A percentile compares a stretch with the other conserved stretches of the same genome.
phyloP scores from a whole-genome alignment of 2,329 filamentous ascomycete species.

The Venturia oleaginea region DNA sequence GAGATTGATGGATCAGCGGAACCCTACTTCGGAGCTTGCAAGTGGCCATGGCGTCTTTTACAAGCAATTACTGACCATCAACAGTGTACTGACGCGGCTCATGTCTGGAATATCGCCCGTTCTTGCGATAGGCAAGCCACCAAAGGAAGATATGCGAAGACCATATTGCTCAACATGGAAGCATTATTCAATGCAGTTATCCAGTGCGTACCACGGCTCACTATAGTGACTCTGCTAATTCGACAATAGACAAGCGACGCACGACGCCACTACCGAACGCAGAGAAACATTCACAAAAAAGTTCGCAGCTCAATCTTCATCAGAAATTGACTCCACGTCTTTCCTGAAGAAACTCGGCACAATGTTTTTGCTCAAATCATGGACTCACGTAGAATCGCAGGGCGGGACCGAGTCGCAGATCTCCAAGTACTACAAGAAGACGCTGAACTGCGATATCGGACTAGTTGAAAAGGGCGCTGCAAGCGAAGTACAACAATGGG shows the following conservation, averaged over 20 bases:
- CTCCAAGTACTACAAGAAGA: not conserved
- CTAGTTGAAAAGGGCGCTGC: not conserved
- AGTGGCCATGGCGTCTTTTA: not conserved
- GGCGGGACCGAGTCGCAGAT: not conserved
- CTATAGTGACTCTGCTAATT: not conserved
- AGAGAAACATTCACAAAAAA: not conserved
- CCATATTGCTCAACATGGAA: not conserved
- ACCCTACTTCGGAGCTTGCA: not conserved
- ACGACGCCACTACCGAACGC: not conserved
- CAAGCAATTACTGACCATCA: not conserved
- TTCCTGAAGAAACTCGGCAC: not conserved
- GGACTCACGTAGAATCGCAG: not conserved
- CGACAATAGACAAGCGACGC: not conserved
- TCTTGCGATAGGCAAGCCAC: not conserved
- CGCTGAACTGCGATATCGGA: not conserved
- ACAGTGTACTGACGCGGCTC: not conserved
- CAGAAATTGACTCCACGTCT: not conserved
- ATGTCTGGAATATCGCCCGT: not conserved
- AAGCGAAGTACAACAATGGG: not conserved
- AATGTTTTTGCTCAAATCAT: conserved; percentile 3
- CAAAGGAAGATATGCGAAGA: not conserved
- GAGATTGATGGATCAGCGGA: not conserved
- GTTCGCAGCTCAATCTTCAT: not conserved
- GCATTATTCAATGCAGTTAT: not conserved
- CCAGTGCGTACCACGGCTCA: not conserved